Percentiles rank a stretch among this genome's conserved stretches.
These are phyloP conservation scores for Candida peoriensis DNA, from an alignment of 805 yeast species.

Conservation along the genomic window DNA sequence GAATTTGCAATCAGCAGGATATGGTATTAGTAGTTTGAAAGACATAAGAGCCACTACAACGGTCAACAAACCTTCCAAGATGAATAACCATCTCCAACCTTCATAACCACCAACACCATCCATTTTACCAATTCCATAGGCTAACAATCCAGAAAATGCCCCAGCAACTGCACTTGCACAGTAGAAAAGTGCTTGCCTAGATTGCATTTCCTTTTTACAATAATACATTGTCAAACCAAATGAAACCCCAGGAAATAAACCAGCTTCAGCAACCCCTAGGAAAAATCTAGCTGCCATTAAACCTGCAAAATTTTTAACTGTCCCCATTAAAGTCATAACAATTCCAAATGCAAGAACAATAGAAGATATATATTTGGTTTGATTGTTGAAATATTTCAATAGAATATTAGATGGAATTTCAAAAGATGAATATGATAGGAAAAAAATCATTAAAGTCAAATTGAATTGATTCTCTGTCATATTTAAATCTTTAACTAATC, in stretches of 20 bases:
- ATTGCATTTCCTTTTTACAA: constrained; percentile 18
- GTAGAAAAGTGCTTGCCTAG: constrained; percentile 23
- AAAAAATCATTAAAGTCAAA: constrained; percentile 12
- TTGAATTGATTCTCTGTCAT: constrained; percentile 11
- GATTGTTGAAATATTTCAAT: constrained; percentile 14
- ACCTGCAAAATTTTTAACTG: constrained; percentile 41
- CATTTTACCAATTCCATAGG: constrained; percentile 21
- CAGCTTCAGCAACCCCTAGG: constrained; percentile 43
- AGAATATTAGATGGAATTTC: constrained; percentile 17
- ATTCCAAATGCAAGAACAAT: constrained; percentile 26
- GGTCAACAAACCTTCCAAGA: constrained; percentile 17
- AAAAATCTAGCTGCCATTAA: constrained; percentile 43
- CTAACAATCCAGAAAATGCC: constrained; percentile 21
- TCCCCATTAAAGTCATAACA: constrained; percentile 23
- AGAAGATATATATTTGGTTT: constrained; percentile 10
- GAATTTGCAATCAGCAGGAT: constrained; percentile 41
- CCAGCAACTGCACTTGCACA: constrained; percentile 22
- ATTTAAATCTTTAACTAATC: constrained; percentile 8
- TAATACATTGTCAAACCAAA: constrained; percentile 23
- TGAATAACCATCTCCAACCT: constrained; percentile 22
- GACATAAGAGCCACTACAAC: constrained; percentile 30
- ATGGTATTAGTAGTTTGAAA: constrained; percentile 27
- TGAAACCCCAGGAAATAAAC: constrained; percentile 14
- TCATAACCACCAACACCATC: constrained; percentile 23
- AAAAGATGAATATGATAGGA: constrained; percentile 14